Percentiles rank a stretch among this genome's conserved stretches.
Conservation (phyloP, 2,329 filamentous ascomycete genomes). For the Aspergillus sp. region DNA sequence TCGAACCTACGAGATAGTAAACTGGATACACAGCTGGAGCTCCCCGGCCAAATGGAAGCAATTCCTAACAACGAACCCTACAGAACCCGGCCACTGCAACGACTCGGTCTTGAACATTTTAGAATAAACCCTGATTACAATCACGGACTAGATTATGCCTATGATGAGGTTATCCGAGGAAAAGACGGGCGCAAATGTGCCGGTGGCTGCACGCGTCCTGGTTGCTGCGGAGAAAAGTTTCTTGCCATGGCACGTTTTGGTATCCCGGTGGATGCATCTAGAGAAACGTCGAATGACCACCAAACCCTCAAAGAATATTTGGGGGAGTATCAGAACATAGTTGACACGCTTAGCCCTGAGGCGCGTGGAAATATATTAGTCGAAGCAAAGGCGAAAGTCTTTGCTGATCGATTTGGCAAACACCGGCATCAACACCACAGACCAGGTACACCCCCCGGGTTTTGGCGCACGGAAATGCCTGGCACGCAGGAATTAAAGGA, state of each 20-base stretch:
- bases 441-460: slow-evolving; percentile 75
- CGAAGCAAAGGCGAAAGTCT: slow-evolving; percentile 70
- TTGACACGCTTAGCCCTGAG: slow-evolving; percentile 53
- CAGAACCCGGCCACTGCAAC: slow-evolving; percentile 57
- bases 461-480: slow-evolving; percentile 89
- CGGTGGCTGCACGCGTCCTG: slow-evolving; percentile 69
- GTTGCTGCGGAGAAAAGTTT: slow-evolving; percentile 75
- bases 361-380: slow-evolving; percentile 67
- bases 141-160: slow-evolving; percentile 70
- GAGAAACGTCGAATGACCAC: slow-evolving; percentile 29
- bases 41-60: slow-evolving; percentile 7
- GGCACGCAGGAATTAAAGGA: slow-evolving; percentile 74
- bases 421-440: slow-evolving; percentile 75
- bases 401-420: slow-evolving; percentile 74
- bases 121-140: slow-evolving; percentile 75
- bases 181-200: slow-evolving; percentile 69
- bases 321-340: slow-evolving; percentile 38
- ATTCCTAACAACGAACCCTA: slow-evolving; percentile 46
- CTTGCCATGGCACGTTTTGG: slow-evolving; percentile 59
- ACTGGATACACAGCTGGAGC: background rate
- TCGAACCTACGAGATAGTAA: background rate
- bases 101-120: slow-evolving; percentile 70
- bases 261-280: slow-evolving; percentile 26
- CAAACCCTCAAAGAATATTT: slow-evolving; percentile 55
- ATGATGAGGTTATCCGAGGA: slow-evolving; percentile 70